These are phyloP conservation scores for Blastomyces percursus DNA, from an alignment of 2,329 filamentous ascomycete species.

Conservation along the genomic window DNA sequence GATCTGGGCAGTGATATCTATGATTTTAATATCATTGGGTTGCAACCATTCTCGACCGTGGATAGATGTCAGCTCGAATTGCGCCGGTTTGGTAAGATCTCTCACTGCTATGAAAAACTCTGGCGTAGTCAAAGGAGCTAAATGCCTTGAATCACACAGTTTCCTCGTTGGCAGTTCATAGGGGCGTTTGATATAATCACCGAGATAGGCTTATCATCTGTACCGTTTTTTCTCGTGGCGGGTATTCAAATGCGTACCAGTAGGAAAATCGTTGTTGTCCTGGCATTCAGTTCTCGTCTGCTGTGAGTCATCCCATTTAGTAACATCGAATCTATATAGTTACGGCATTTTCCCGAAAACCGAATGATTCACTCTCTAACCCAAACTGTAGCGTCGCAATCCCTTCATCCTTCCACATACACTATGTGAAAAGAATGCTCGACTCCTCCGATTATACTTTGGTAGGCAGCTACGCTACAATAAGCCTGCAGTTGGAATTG, in stretches of 20 bases:
- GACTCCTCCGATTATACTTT: conserved; percentile 30
- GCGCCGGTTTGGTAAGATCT: conserved; percentile 24
- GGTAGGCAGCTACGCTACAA: conserved; percentile 24
- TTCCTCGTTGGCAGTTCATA: conserved; percentile 31
- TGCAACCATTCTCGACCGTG: conserved; percentile 29
- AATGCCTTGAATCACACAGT: conserved; percentile 16
- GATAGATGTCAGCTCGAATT: conserved; percentile 23
- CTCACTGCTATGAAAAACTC: neutral
- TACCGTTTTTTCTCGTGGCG: conserved; percentile 29
- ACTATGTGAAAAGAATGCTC: conserved; percentile 25
- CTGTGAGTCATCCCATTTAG: conserved; percentile 21
- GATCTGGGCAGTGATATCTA: conserved; percentile 25
- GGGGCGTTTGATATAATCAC: conserved; percentile 32
- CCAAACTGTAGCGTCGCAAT: conserved; percentile 28
- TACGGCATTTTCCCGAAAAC: neutral
- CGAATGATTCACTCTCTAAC: neutral
- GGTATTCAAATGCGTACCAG: conserved; percentile 29
- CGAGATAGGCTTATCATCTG: conserved; percentile 29
- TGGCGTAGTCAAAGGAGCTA: neutral
- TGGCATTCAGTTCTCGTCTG: conserved; percentile 34
- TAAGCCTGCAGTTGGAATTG: conserved; percentile 34
- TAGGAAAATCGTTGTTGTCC: conserved; percentile 32
- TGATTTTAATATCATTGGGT: conserved; percentile 29
- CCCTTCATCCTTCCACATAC: conserved; percentile 29
- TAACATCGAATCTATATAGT: neutral